phyloP scores from a whole-genome alignment of 495 filamentous ascomycete genomes.

The Achaetomiella virescens region DNA sequence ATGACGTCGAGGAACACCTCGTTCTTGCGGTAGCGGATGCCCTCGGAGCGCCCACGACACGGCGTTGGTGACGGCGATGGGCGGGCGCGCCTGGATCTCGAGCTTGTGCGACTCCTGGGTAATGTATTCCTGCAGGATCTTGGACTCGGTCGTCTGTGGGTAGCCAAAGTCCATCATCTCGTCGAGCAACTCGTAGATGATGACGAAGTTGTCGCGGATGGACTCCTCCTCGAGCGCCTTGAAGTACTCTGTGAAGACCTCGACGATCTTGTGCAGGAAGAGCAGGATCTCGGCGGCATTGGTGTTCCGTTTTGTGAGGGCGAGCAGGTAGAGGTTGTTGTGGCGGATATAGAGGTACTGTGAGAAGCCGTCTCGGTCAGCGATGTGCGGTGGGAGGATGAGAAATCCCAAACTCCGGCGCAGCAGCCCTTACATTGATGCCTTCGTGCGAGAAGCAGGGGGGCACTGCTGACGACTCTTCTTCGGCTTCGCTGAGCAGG shows the following conservation, averaged over 20 bases:
- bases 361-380: constrained; percentile 6
- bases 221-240: constrained; percentile 99
- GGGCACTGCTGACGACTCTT: constrained; percentile 95
- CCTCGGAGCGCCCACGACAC: constrained; percentile 97
- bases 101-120: constrained; percentile 99
- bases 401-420: neutral
- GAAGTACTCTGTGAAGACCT: constrained; percentile 99
- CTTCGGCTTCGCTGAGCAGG: constrained; percentile 96
- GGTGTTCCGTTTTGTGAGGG: constrained; percentile 96
- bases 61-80: constrained; percentile 97
- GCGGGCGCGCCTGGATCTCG: constrained; percentile 96
- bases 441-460: constrained; percentile 99
- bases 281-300: constrained; percentile 98
- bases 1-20: constrained; percentile 98
- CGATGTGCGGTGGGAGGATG: neutral
- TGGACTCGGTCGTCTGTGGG: constrained; percentile 96
- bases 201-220: constrained; percentile 98
- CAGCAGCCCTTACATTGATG: constrained; percentile 68
- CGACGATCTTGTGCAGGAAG: constrained; percentile 96
- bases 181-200: constrained; percentile 98
- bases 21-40: constrained; percentile 98
- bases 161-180: constrained; percentile 99
- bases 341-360: constrained; percentile 99
- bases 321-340: constrained; percentile 98
- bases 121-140: constrained; percentile 99